Percentiles rank a stretch among this genome's conserved stretches.
phyloP scores from a whole-genome alignment of 768 basidiomycete genomes.

The Russula ochroleuca region DNA sequence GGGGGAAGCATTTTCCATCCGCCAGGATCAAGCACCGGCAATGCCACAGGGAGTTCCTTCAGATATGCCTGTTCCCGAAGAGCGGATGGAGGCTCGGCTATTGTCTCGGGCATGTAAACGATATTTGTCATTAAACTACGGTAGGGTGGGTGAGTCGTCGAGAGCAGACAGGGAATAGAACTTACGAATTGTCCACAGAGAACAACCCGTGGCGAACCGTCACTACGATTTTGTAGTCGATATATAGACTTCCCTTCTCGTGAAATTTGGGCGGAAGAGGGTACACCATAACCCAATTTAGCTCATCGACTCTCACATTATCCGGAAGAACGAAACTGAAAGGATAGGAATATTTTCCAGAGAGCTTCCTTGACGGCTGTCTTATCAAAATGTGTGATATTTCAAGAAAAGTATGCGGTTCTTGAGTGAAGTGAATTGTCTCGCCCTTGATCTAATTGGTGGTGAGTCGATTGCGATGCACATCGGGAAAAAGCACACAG shows the following conservation, averaged over 20 bases:
- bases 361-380: constrained; percentile 37
- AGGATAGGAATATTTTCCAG: constrained; percentile 46
- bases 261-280: constrained; percentile 51
- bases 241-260: constrained; percentile 30
- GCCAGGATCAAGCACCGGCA: constrained; percentile 21
- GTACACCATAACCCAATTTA: constrained; percentile 36
- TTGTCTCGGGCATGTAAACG: constrained; percentile 25
- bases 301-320: constrained; percentile 39
- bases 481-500: constrained; percentile 27
- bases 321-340: constrained; percentile 46
- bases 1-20: constrained; percentile 28
- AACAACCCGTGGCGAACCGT: constrained; percentile 20
- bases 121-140: constrained; percentile 21
- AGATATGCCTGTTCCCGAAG: constrained; percentile 26
- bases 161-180: neutral
- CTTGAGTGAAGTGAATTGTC: constrained; percentile 37
- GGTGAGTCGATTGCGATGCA: neutral
- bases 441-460: constrained; percentile 14
- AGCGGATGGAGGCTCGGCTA: constrained; percentile 20
- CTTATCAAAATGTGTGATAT: constrained; percentile 44
- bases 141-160: constrained; percentile 4
- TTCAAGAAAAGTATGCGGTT: constrained; percentile 47
- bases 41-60: neutral
- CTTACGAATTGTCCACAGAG: constrained; percentile 23
- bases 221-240: constrained; percentile 26